phyloP scores from a whole-genome alignment of 805 yeast genomes.

The Komagataella ulmi region DNA sequence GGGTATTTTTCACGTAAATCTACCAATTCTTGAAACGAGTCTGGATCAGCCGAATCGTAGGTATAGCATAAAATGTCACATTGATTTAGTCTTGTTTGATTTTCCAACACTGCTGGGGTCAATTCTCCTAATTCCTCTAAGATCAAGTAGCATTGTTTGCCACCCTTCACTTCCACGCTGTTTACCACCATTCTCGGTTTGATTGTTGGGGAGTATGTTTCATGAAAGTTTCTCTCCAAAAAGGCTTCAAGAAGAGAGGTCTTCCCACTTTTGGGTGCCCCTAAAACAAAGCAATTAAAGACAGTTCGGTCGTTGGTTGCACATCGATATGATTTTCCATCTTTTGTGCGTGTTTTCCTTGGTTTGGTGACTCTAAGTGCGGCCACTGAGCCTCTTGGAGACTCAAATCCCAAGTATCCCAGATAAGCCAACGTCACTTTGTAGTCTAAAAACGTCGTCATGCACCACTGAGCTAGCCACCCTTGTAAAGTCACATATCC shows the following conservation, averaged over 20 bases:
- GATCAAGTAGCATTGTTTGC: conserved; percentile 87
- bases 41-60: conserved; percentile 94
- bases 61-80: conserved; percentile 88
- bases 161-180: conserved; percentile 87
- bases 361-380: conserved; percentile 78
- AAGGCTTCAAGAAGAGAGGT: conserved; percentile 76
- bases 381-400: conserved; percentile 10
- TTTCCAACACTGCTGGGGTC: conserved; percentile 71
- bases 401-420: conserved; percentile 83
- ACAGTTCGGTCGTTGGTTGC: conserved; percentile 75
- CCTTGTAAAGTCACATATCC: conserved; percentile 92
- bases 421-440: conserved; percentile 77
- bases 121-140: conserved; percentile 83
- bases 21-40: conserved; percentile 74
- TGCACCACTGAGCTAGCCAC: conserved; percentile 98
- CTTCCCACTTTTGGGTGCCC: conserved; percentile 81
- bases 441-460: conserved; percentile 83
- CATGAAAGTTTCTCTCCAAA: conserved; percentile 59
- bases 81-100: conserved; percentile 52
- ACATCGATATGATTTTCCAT: conserved; percentile 55
- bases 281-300: conserved; percentile 79
- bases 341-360: conserved; percentile 51
- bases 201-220: conserved; percentile 67
- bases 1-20: conserved; percentile 52
- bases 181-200: conserved; percentile 77